Evolutionary conservation across 2,329 filamentous ascomycete species (phyloP), one percentile per base, ranked within the genome.

Genomic region (Simplicillium sp.): DNA sequence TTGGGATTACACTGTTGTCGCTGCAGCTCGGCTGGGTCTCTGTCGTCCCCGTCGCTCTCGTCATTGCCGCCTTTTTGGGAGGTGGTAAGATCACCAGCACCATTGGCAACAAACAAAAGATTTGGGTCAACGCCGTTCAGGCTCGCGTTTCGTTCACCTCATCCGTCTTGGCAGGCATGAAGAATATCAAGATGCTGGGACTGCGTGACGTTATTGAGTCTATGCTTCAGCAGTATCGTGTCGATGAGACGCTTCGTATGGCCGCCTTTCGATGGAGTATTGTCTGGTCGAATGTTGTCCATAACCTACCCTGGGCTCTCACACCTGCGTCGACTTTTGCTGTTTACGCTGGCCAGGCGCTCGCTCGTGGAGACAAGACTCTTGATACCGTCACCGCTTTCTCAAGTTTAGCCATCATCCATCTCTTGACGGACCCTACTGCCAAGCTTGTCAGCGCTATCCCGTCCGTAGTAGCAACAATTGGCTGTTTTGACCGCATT

Each of bases 361-460:
- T 36, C 18, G 34, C 34, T 18, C 34, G 34, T 17, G 34, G 34
- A 14, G n/a, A 36, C 13, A 16, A 14, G 16, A 11, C 34, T 14
- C 34, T 36, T 15, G 34, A 36, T 36, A 36, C 34, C 13, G 34
- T 36, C 16, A 14, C 13, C 11, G 34, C 34, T 11, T 36, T 36
- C 34, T 36, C 34, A 14, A 36, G 34, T 18, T 36, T 36, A 18
- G 34, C 34, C 5, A 18, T 36, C 3, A 36, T 36, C 34, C 34
- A 36, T 17, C 34, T 36, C 34, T 36, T 36, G 34, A 36, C 34
- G 18, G 34, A 36, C 12, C 34, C 34, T 36, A 36, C 34, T 15
- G 34, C 34, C n/a, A 36, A 36, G 34, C 34, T 36, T 17, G 34
- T 36, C 34, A 36, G 34, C 34, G 34, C 34, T 16, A 36, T 36